Base-by-base conservation (phyloP, 805 yeast species). In the Suhomyces pyralidae region DNA sequence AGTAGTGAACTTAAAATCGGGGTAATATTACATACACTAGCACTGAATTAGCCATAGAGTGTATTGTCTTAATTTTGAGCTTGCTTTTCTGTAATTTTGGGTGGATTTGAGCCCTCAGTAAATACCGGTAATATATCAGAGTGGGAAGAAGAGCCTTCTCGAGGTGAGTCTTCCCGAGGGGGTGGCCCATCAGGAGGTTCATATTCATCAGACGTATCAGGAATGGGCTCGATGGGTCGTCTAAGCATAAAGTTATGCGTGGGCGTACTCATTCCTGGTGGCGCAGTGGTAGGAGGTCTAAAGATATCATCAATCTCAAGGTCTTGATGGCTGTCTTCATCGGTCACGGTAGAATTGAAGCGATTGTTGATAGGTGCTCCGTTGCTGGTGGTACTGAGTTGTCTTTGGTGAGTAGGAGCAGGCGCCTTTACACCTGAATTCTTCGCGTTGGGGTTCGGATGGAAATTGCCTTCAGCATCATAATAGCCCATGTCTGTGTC, bases 401-500 rank as follows among this genome's bases (percentile, higher is more conserved):
- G 49, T 52, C 70, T 60, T 25, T 56, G 62, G 50, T 67, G 71
- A 5, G 59, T 65, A 20, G 57, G 50, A 22, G 60, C 60, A 2
- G 67, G 69, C 1, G 58, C 52, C 14, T 48, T 28, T 17, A 58
- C 48, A 24, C 42, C 46, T 4, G 61, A 58, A 17, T 57, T 40
- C 45, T 63, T 67, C 1, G 67, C 65, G 46, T 68, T 67, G 5
- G 73, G 73, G 51, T 70, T 69, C 7, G 71, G 60, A 51, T 71
- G 76, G 51, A 69, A 71, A 30, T 61, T 61, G 7, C 90, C 97
- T 32, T 76, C 66, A 34, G 70, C 71, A 64, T 88, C 94, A 60
- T 88, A 89, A 65, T 80, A 85, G 0, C 96, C 97, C 64, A 87
- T 81, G 64, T 91, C 97, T 46, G 80, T 76, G 26, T 84, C 89